A percentile compares a stretch with the other conserved stretches of the same genome.
phyloP scores from a whole-genome alignment of 169 alveolate genomes.

The Ophryocystis elektroscirrha region DNA sequence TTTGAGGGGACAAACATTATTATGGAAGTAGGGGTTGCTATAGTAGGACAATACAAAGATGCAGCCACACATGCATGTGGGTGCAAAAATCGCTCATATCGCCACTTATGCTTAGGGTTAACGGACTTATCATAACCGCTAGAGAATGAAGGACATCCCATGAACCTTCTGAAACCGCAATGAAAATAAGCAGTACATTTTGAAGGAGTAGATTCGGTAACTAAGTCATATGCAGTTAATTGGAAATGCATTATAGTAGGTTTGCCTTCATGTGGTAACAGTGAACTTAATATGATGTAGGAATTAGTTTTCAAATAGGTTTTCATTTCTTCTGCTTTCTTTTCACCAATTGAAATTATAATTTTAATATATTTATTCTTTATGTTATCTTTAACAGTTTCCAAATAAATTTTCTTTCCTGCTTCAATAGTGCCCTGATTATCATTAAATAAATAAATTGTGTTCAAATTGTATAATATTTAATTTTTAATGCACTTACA shows the following conservation, averaged over 20 bases:
- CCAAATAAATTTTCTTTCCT: not conserved
- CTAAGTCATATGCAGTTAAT: conserved; percentile 6
- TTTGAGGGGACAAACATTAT: too few relatives aligned
- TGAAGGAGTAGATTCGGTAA: conserved; percentile 14
- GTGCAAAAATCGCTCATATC: too few relatives aligned
- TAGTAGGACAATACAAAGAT: not conserved
- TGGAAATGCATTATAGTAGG: conserved; percentile 23
- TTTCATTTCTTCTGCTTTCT: too few relatives aligned
- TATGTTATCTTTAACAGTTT: not conserved
- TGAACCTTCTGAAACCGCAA: conserved; percentile 31
- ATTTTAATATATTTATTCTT: too few relatives aligned
- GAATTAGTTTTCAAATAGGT: too few relatives aligned
- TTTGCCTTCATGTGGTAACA: conserved; percentile 20
- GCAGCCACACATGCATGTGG: not conserved
- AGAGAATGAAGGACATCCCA: too few relatives aligned
- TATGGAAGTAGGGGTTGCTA: not conserved
- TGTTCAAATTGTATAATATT: not conserved
- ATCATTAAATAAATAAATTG: not conserved
- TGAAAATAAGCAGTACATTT: conserved; percentile 15
- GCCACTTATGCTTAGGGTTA: not conserved
- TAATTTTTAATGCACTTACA: too few relatives aligned
- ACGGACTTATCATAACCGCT: not conserved
- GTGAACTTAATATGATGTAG: conserved; percentile 19
- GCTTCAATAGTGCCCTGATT: not conserved
- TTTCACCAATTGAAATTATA: too few relatives aligned